Evolutionary conservation across 1,139 yeast species (phyloP).

Genomic region (Lodderomyces elongisporus): DNA sequence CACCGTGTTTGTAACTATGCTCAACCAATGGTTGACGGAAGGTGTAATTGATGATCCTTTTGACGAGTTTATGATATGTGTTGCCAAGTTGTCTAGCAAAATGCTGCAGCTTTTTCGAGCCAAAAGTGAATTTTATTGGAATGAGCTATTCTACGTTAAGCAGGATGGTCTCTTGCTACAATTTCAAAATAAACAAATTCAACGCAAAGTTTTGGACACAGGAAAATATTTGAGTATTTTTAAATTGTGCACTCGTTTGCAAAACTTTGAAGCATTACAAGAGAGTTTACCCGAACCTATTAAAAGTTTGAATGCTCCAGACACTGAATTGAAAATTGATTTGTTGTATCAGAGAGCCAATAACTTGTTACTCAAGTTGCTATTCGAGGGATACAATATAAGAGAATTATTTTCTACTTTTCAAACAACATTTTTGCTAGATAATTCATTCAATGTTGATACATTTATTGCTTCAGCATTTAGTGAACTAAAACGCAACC

Average conservation of each 20-base stretch:
- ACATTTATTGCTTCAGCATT: constrained; percentile 36
- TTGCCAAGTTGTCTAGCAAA: constrained; percentile 29
- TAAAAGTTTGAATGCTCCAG: constrained; percentile 50
- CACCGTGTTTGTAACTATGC: constrained; percentile 58
- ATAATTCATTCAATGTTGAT: constrained; percentile 44
- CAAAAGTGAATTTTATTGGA: constrained; percentile 79
- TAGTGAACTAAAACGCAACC: constrained; percentile 30
- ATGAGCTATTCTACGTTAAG: constrained; percentile 69
- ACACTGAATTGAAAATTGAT: constrained; percentile 54
- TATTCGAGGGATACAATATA: constrained; percentile 60
- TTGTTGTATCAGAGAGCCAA: constrained; percentile 70
- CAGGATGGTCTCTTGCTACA: constrained; percentile 73
- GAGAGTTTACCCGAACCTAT: constrained; percentile 27
- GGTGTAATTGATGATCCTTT: constrained; percentile 78
- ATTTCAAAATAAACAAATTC: constrained; percentile 50
- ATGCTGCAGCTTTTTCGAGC: constrained; percentile 36
- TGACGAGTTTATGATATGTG: constrained; percentile 73
- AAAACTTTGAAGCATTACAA: constrained; percentile 20
- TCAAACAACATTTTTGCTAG: constrained; percentile 49
- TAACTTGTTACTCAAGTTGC: constrained; percentile 49
- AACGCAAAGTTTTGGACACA: constrained; percentile 65
- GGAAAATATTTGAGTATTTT: constrained; percentile 83
- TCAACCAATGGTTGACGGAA: constrained; percentile 70
- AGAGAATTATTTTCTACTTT: constrained; percentile 43
- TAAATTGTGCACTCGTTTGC: constrained; percentile 49